Base-by-base conservation (phyloP, 169 alveolate species). In the Blepharisma undulans region DNA sequence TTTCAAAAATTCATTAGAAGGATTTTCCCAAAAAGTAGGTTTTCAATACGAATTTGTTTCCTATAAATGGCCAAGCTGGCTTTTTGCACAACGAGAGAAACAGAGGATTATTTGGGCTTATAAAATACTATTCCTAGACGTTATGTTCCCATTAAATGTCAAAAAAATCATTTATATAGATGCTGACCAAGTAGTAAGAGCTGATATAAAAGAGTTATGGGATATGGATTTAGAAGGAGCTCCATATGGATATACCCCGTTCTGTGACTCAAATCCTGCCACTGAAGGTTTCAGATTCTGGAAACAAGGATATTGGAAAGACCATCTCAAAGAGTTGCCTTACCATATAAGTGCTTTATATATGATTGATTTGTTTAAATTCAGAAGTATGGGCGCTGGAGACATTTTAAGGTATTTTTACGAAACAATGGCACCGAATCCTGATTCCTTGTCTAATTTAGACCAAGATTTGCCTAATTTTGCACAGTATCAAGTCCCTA, bases 381-480 rank as follows among this genome's bases (percentile, higher is more conserved):
- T 93, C 72, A 79, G 97, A 80, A 29, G 30, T 22, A 32, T 32
- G 36, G 89, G 89, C 33, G 82, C 90, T 18, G 95, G 95, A 32
- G 94, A 89, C 76, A 33, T 72, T 12, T 90, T 92, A 27, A 78
- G 95, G 30, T 76, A 59, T 1, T 59, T 72, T 32, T 92, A 92
- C 84, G 86, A 92, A 76, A 77, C 84, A 48, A 90, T 94, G 30
- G 77, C 94, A 66, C 93, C 87, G 34, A 96, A 94, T 85, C 94
- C 94, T 30, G 93, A 93, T 71, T 91, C 95, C 60, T 76, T 95
- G 81, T 93, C 95, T 72, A 95, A 95, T 72, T 78, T 95, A 86
- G 98, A 95, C 80, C 96, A 95, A 91, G 98, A 95, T 90, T 79
- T 95, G 48, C 98, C 98, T 60, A 95, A 95, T 87, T 93, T 79